phyloP scores from a whole-genome alignment of 75 land plant species.

The Selaginella moellendorffii region DNA sequence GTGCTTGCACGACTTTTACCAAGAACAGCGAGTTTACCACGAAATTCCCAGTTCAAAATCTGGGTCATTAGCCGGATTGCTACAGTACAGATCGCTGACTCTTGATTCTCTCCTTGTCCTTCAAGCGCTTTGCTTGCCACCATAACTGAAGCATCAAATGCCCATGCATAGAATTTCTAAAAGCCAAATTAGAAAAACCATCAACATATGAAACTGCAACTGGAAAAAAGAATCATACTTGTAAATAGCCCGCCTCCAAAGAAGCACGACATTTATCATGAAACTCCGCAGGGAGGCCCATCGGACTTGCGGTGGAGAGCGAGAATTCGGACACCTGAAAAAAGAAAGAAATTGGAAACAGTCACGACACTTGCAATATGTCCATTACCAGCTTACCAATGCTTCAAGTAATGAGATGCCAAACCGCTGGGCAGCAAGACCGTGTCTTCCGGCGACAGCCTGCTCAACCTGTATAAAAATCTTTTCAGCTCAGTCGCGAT shows the following conservation, averaged over 20 bases:
- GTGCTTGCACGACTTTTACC: slow-evolving; percentile 27
- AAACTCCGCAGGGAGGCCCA: slow-evolving; percentile 88
- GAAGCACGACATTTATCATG: slow-evolving; percentile 69
- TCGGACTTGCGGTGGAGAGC: slow-evolving; percentile 77
- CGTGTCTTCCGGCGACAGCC: slow-evolving; percentile 60
- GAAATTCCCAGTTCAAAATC: slow-evolving; percentile 88
- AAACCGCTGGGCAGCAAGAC: slow-evolving; percentile 45
- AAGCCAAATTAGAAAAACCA: neutral
- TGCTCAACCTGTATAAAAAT: slow-evolving; percentile 45
- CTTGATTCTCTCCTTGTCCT: slow-evolving; percentile 35
- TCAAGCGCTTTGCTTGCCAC: slow-evolving; percentile 42
- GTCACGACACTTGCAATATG: neutral
- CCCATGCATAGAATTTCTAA: slow-evolving; percentile 86
- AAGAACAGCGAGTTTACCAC: slow-evolving; percentile 20
- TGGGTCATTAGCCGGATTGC: slow-evolving; percentile 79
- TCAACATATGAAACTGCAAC: slow-evolving; percentile 1
- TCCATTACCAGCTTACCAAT: slow-evolving; percentile 33
- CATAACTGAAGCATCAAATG: slow-evolving; percentile 47
- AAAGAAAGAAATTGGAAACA: neutral
- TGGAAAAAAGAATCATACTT: too few species aligned
- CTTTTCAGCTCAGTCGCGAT: neutral
- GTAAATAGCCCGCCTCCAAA: slow-evolving; percentile 61
- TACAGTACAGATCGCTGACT: slow-evolving; percentile 63
- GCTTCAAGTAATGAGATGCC: slow-evolving; percentile 77
- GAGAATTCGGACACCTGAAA: slow-evolving; percentile 84